These are phyloP conservation scores for Peterozyma xylosa DNA, from an alignment of 805 yeast species.

Conservation along the genomic window DNA sequence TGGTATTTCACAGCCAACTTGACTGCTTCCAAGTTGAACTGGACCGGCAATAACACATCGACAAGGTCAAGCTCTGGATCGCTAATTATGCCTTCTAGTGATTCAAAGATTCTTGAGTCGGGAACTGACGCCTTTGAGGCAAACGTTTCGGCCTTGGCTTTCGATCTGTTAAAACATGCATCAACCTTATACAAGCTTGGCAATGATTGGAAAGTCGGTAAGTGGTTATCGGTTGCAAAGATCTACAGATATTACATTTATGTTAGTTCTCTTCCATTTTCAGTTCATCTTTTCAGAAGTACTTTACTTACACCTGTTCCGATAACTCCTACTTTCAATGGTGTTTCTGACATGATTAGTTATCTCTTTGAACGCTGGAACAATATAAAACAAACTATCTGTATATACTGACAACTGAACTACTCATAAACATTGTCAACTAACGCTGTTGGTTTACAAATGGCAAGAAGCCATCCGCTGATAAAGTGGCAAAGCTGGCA, in stretches of 20 bases:
- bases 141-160: slow-evolving; percentile 72
- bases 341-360: background rate
- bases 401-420: too few relatives aligned
- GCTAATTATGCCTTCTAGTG: slow-evolving; percentile 54
- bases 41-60: slow-evolving; percentile 88
- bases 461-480: too few relatives aligned
- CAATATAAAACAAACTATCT: too few relatives aligned
- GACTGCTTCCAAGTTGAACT: slow-evolving; percentile 63
- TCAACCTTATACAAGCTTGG: slow-evolving; percentile 45
- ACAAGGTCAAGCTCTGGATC: slow-evolving; percentile 68
- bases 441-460: too few relatives aligned
- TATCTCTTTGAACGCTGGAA: background rate
- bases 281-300: background rate
- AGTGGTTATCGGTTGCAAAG: slow-evolving; percentile 78
- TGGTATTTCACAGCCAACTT: slow-evolving; percentile 61
- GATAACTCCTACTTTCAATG: slow-evolving; percentile 7
- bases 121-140: slow-evolving; percentile 55
- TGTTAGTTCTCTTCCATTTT: background rate
- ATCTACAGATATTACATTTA: slow-evolving; percentile 23
- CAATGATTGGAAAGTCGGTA: slow-evolving; percentile 58
- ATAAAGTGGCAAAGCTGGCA: too few relatives aligned
- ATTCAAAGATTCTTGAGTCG: slow-evolving; percentile 44
- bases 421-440: too few relatives aligned
- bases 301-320: slow-evolving; percentile 5
- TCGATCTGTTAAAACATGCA: slow-evolving; percentile 81